Evolutionary conservation across 2,329 filamentous ascomycete species (phyloP).

Genomic region (Cordyceps tenuipes): DNA sequence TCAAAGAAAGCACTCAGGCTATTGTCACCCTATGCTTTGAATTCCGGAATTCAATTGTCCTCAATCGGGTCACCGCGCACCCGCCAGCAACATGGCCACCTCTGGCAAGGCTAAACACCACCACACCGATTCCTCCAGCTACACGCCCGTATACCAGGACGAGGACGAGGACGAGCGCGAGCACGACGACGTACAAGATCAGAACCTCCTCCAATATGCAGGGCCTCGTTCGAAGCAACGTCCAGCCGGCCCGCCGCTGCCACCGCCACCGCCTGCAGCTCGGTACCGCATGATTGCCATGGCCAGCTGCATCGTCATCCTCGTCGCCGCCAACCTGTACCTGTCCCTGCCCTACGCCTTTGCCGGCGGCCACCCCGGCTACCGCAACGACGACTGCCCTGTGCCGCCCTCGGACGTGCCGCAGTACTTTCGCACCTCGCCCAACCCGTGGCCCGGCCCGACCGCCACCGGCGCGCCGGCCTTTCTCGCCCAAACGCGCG

Average conservation of each 20-base stretch:
- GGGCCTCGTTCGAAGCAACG: background rate
- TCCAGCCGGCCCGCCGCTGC: background rate
- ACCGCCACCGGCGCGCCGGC: slow-evolving; percentile 62
- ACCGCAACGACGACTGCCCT: slow-evolving; percentile 17
- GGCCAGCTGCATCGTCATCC: slow-evolving; percentile 27
- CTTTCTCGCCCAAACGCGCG: slow-evolving; percentile 64
- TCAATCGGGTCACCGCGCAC: background rate
- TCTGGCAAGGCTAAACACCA: slow-evolving; percentile 2
- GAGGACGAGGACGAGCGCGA: slow-evolving; percentile 15
- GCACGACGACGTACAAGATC: background rate
- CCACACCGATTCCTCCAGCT: slow-evolving; percentile 17
- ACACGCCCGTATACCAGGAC: slow-evolving; percentile 27
- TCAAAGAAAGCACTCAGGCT: background rate
- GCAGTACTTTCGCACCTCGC: slow-evolving; percentile 55
- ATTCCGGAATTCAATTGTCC: too few relatives aligned
- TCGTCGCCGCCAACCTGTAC: slow-evolving; percentile 30
- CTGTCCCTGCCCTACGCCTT: slow-evolving; percentile 27
- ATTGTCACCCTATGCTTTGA: background rate
- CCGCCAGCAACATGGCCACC: slow-evolving; percentile 3
- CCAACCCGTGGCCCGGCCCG: slow-evolving; percentile 54
- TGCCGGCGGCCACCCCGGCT: slow-evolving; percentile 4
- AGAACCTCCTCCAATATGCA: background rate
- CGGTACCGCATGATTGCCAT: slow-evolving; percentile 24
- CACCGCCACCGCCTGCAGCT: slow-evolving; percentile 6
- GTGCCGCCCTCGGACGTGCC: slow-evolving; percentile 37